Percentiles rank a stretch among this genome's conserved stretches.
phyloP scores from a whole-genome alignment of 2,329 filamentous ascomycete genomes.

The Basipetospora chlamydospora region DNA sequence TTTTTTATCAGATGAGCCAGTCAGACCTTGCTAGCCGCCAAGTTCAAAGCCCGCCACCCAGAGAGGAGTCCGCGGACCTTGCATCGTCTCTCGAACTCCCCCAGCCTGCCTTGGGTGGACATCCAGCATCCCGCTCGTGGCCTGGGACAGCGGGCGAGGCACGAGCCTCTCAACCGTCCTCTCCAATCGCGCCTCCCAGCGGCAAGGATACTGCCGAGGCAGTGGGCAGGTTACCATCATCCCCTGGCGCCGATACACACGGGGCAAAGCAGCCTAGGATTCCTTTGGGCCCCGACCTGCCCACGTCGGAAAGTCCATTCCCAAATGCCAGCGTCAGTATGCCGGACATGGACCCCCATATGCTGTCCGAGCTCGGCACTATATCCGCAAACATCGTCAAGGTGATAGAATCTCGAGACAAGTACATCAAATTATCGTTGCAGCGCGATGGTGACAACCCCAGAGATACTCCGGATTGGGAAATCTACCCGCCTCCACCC shows the following conservation, averaged over 20 bases:
- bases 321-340: constrained; percentile 24
- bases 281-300: neutral
- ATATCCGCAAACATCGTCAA: constrained; percentile 88
- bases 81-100: constrained; percentile 3
- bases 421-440: constrained; percentile 74
- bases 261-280: no score
- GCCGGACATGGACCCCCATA: constrained; percentile 58
- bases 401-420: constrained; percentile 74
- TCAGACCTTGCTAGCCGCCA: neutral
- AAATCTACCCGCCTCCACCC: constrained; percentile 80
- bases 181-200: neutral
- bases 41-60: neutral
- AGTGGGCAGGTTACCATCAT: neutral
- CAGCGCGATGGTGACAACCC: constrained; percentile 78
- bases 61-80: neutral
- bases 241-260: no score
- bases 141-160: neutral
- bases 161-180: neutral
- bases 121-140: neutral
- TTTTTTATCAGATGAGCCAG: constrained; percentile 61
- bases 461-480: constrained; percentile 69
- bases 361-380: constrained; percentile 67
- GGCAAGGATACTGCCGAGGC: neutral
- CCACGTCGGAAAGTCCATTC: neutral
- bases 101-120: neutral